These are phyloP conservation scores for Sporothrix luriei DNA, from an alignment of 2,329 filamentous ascomycete species.

Conservation along the genomic window DNA sequence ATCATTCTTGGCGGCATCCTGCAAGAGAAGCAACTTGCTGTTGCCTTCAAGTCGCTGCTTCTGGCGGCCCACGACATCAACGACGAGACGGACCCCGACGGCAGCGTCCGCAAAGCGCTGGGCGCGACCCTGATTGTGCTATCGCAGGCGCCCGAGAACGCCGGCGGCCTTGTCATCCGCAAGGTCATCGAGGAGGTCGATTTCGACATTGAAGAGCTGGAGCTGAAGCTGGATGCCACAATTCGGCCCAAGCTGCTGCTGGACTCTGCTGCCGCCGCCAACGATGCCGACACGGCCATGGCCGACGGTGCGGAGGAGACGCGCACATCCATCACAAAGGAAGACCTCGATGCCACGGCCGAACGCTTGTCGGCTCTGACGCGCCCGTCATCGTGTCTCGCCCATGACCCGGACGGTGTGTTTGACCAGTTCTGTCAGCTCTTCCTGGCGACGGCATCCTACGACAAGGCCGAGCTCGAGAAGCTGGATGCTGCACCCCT, in stretches of 20 bases:
- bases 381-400: conserved; percentile 49
- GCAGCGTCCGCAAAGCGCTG: conserved; percentile 63
- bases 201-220: conserved; percentile 72
- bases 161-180: conserved; percentile 66
- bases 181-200: conserved; percentile 67
- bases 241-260: conserved; percentile 61
- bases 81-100: conserved; percentile 57
- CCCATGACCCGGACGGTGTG: conserved; percentile 53
- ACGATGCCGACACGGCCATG: conserved; percentile 55
- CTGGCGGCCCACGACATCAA: conserved; percentile 61
- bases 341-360: conserved; percentile 48
- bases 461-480: conserved; percentile 49
- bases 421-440: conserved; percentile 62
- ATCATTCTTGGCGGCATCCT: conserved; percentile 64
- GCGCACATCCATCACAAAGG: conserved; percentile 24
- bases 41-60: conserved; percentile 67
- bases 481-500: conserved; percentile 59
- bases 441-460: conserved; percentile 56
- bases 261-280: conserved; percentile 42
- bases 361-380: conserved; percentile 44
- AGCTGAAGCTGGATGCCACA: conserved; percentile 72
- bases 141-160: conserved; percentile 60
- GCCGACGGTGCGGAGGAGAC: conserved; percentile 42
- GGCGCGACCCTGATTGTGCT: conserved; percentile 68
- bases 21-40: conserved; percentile 63